Base-by-base conservation (phyloP, 495 filamentous ascomycete species). In the Penicillium riverlandense region DNA sequence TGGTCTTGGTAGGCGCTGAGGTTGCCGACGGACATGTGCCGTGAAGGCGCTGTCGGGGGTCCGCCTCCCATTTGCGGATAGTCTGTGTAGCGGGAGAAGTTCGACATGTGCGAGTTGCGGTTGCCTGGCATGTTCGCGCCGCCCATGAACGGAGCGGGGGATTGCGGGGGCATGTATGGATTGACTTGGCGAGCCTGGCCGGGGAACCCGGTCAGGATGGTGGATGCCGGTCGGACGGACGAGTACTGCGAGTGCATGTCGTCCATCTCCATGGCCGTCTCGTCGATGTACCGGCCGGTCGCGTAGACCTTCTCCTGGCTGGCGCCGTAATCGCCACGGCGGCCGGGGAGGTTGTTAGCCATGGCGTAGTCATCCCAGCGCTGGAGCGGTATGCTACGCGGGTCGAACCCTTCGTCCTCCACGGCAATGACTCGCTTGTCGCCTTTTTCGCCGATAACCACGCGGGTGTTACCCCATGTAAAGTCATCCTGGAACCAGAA, bases 401-500 rank as follows among this genome's bases (percentile, higher is more conserved):
- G 91, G 52, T 98, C 86, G 59, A 92, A 98, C 7, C 74, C 77
- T 52, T 92, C 88, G 46, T 95, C 90, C 38, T 90, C 84, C 8
- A 88, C 80, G 1, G 90, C 90, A 31, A 98, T 76, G 14, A 96
- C 69, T 50, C 92, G 84, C 68, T 92, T 95, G 50, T 79, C 79
- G 41, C 90, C 91, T 55, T 89, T 86, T 59, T 98, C 92, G 30
- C 86, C 90, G 51, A 97, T 84, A 56, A 98, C 92, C 48, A 98
- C 81, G 74, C 57, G 57, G 37, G 57, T 61, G 44, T 46, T 61
- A 58, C 57, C 57, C 57, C 57, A 61, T 1, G 49, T 78, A 73
- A 98, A 98, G 67, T 98, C 88, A 67, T 98, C 92, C 63, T 95
- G 89, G 58, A 95, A 91, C 92, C 92, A 98, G 82, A 98, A 98